These are phyloP conservation scores for Dipodascopsis tothii DNA, from an alignment of 805 yeast species.

Conservation along the genomic window DNA sequence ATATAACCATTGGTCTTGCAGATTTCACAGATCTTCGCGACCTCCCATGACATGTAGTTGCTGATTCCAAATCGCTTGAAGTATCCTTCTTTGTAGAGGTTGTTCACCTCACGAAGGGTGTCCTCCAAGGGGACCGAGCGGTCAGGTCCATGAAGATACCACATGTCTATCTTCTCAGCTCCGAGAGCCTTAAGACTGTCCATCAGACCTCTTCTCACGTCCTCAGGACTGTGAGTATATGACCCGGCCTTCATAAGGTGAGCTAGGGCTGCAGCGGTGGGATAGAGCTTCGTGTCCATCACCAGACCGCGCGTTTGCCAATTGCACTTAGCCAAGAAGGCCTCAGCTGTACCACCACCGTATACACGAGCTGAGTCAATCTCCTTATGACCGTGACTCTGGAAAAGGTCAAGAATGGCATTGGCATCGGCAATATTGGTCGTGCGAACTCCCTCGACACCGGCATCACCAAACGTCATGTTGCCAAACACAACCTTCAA, in stretches of 20 bases:
- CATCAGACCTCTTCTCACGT: not conserved
- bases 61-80: constrained; percentile 27
- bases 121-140: constrained; percentile 25
- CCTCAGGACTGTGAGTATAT: not conserved
- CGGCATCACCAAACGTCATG: not conserved
- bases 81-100: constrained; percentile 26
- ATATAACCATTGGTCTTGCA: constrained; percentile 3
- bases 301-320: too few species aligned
- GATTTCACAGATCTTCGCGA: constrained; percentile 10
- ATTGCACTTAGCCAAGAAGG: too few species aligned
- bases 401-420: not conserved
- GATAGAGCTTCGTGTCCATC: too few species aligned
- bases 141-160: constrained; percentile 27
- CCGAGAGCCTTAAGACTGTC: too few species aligned
- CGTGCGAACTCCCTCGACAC: not conserved
- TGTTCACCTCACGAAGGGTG: constrained; percentile 25
- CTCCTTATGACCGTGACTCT: too few species aligned
- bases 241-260: not conserved
- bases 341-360: too few species aligned
- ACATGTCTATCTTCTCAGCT: constrained; percentile 10
- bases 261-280: too few species aligned
- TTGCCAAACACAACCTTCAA: not conserved
- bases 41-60: constrained; percentile 21
- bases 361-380: too few species aligned
- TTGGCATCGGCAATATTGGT: not conserved